Percentiles rank a stretch among this genome's conserved stretches.
phyloP scores from a whole-genome alignment of 768 basidiomycete genomes.

The Tremella fuciformis region DNA sequence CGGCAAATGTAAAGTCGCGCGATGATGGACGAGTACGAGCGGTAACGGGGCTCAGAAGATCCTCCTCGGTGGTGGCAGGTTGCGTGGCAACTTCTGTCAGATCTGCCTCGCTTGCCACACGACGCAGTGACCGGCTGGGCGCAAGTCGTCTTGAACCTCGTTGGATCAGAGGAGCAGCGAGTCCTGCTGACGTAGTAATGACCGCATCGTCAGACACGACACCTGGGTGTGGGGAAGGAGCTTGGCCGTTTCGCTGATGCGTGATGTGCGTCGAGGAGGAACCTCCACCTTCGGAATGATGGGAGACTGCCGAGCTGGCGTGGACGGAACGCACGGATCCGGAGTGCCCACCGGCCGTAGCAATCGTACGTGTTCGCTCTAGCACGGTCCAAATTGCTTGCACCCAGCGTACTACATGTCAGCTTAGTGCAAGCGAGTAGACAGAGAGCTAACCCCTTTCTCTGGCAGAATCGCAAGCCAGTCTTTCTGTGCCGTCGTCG shows the following conservation, averaged over 20 bases:
- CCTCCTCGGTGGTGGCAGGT: constrained; percentile 6
- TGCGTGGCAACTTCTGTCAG: constrained; percentile 17
- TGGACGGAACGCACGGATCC: constrained; percentile 5
- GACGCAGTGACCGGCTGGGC: constrained; percentile 34
- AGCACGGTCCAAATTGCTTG: constrained; percentile 74
- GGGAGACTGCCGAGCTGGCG: background rate
- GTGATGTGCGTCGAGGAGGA: constrained; percentile 36
- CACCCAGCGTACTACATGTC: constrained; percentile 70
- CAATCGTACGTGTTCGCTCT: constrained; percentile 26
- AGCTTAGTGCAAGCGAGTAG: background rate
- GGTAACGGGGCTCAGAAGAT: constrained; percentile 28
- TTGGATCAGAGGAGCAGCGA: constrained; percentile 36
- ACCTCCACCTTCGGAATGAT: constrained; percentile 23
- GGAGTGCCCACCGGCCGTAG: constrained; percentile 8
- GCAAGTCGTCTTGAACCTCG: constrained; percentile 39
- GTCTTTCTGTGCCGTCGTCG: constrained; percentile 78
- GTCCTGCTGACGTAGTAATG: constrained; percentile 43
- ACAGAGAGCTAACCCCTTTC: constrained; percentile 57
- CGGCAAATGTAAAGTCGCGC: constrained; percentile 45
- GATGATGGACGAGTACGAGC: constrained; percentile 24
- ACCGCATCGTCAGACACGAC: constrained; percentile 38
- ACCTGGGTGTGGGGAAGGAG: constrained; percentile 13
- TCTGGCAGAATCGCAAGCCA: constrained; percentile 82
- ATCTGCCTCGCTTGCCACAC: constrained; percentile 46
- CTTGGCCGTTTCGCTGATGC: background rate